Base-by-base conservation (phyloP, 164 flowering plant species). In the Aristolochia californica region DNA sequence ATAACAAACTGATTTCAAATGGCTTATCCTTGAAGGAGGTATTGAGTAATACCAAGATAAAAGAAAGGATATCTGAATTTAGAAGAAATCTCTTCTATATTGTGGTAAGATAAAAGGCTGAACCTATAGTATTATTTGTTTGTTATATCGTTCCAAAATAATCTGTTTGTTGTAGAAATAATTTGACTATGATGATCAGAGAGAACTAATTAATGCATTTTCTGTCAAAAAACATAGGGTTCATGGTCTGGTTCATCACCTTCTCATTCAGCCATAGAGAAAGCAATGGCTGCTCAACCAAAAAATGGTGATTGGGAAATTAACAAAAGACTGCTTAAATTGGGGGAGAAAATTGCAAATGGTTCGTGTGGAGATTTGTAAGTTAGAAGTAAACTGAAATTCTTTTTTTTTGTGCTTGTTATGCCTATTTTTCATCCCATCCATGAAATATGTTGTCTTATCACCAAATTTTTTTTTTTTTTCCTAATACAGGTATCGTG, bases 341-440 rank as follows among this genome's bases (percentile, higher is more conserved):
- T 81, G 27, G 97, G 87, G 55, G 91, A 85, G 53, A 81, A 72
- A 71, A 84, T 88, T 67, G 95, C 85, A 48, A 81, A 87, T 62
- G 97, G 98, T 58, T 88, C 97, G 69, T 87, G 91, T 74, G 98
- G 95, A 68, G 91, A 91, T 62, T 66, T 88, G 98, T 91, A 48
- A 80, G 95, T 78, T 56, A 21, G 48, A n/a, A 12, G 34, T 45
- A 26, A 8, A 0, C 45, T 7, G 18, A 18, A 28, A 28, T 16
- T n/a, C n/a, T n/a, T n/a, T n/a, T 26, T 28, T 28, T 16, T 17
- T 25, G n/a, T 54, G 9, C 17, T 26, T 54, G 8, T 53, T 17
- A 5, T 53, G 8, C 27, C 27, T 13, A 12, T 34, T 34, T 34
- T 34, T 34, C 10, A 12, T 12, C 10, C 10, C 1, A 34, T 0